Percentiles rank a stretch among this genome's conserved stretches.
These are phyloP conservation scores for Monilinia fructicola DNA, from an alignment of 2,329 filamentous ascomycete genomes.

Conservation along the genomic window DNA sequence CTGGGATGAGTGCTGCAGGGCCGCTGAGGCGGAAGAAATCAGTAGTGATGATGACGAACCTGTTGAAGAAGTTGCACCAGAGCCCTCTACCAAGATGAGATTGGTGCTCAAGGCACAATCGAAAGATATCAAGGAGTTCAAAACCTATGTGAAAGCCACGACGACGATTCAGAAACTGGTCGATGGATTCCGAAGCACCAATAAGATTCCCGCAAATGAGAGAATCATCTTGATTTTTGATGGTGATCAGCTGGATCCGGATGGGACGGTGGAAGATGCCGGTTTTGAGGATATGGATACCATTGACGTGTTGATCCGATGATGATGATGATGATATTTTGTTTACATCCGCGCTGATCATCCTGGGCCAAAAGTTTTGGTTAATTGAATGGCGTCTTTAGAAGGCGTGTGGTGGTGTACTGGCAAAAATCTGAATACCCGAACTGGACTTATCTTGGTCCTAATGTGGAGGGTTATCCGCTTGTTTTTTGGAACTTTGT, in stretches of 20 bases:
- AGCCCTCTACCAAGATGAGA: constrained; percentile 44
- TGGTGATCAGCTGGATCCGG: constrained; percentile 66
- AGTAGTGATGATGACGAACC: constrained; percentile 32
- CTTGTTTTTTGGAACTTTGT: background rate
- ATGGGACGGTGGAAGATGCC: constrained; percentile 60
- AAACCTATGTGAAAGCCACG: constrained; percentile 51
- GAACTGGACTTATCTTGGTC: background rate
- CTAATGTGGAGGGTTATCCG: background rate
- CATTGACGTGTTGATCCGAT: constrained; percentile 60
- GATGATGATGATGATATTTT: constrained; percentile 28
- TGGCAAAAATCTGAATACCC: constrained; percentile 15
- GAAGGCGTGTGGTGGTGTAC: background rate
- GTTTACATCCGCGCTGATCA: background rate
- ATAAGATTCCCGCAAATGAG: constrained; percentile 51
- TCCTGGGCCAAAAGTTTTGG: background rate
- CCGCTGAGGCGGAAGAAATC: constrained; percentile 23
- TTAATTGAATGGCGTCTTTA: background rate
- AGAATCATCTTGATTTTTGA: constrained; percentile 69
- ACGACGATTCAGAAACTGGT: constrained; percentile 64
- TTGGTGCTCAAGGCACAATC: constrained; percentile 52
- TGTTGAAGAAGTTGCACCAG: constrained; percentile 29
- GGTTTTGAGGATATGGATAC: constrained; percentile 74
- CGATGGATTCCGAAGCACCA: constrained; percentile 57
- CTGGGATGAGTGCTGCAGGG: constrained; percentile 45
- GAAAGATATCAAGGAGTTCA: constrained; percentile 50